Base-by-base conservation (phyloP, 1,284 basidiomycete genomes). In the Melampsora americana region DNA sequence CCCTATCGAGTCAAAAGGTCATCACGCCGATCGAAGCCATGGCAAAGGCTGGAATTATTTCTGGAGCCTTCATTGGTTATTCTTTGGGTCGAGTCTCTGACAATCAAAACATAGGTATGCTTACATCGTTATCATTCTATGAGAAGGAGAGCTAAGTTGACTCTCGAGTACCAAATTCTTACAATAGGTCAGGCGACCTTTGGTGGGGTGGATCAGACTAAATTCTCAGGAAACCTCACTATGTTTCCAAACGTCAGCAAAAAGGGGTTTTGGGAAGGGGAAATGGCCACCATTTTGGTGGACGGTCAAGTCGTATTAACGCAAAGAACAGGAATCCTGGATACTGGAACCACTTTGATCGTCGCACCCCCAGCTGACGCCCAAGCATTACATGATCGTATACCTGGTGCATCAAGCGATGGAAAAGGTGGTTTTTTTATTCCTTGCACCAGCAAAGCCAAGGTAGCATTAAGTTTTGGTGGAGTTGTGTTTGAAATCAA, bases 21-120 rank as follows among this genome's bases (percentile, higher is more conserved):
- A 83, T 84, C 16, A 94, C 92, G 0, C 90, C 90, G 11, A 87
- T 92, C 65, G 91, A 94, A 82, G 84, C 90, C 1, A 86, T 95
- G 60, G 88, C 88, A 9, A 79, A 84, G 39, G 84, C 84, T 1
- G 89, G 88, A 50, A 83, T 88, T 66, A 89, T 94, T 77, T 79
- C 84, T 46, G 86, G 87, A 7, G 87, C 91, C 4, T 90, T 94
- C 81, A 88, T 89, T 26, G 91, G 90, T 16, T 93, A 88, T 86
- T 92, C 91, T 83, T 88, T 95, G 73, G 87, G 90, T 2, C 89
- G 92, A 75, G 84, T 90, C 50, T 86, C 88, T 12, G 82, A 82
- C 61, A 76, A 74, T 11, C 48, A 46, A 46, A 77, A 77, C 72
- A 76, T 56, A 18, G 53, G 60, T 59, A n/a, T 44, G 56, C 32